Base-by-base conservation (phyloP, 805 yeast species). In the Huiozyma sinensis region DNA sequence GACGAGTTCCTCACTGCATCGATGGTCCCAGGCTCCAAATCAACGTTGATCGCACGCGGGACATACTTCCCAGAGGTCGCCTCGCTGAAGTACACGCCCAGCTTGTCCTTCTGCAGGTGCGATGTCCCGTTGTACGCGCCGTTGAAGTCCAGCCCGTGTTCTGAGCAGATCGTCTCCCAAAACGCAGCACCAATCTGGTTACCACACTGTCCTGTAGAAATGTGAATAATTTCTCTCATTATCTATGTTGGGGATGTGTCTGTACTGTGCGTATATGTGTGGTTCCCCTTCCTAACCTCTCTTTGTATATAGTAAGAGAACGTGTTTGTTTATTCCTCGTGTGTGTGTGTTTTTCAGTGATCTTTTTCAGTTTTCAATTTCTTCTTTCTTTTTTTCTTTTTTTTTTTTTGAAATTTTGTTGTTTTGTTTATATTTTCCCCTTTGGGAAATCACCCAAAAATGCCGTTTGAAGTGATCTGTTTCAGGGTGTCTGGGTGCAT, bases 181-280 rank as follows among this genome's bases (percentile, higher is more conserved):
- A 85, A 85, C 47, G 94, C 94, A 52, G 94, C 89, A 71, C 95
- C 95, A 56, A 89, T 87, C 72, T 89, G 97, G 77, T 89, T 89
- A 79, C 97, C 96, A 79, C 97, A 88, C 73, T 89, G 97, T 68
- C 97, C 97, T 46, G 95, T 83, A 47, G 97, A 89, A 67, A 89
- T 77, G 69, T 89, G 97, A 67, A 89, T 86, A 38, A 53, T 92
- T 81, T 66, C 55, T 50, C 60, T 53, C 60, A 56, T 56, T 11
- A 11, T 11, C n/a, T 8, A 10, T 10, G 11, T 8, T 31, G 33
- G 9, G 33, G 33, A 3, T 8, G 33, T 31, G 5, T 9, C 11
- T 31, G 33, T 31, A 11, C 11, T 31, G 33, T 8, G 33, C 3
- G 33, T 9, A 11, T 9, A 11, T 31, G 33, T 8, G 33, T 31